phyloP scores from a whole-genome alignment of 768 basidiomycete genomes.

The Tricholoma flavovirens region DNA sequence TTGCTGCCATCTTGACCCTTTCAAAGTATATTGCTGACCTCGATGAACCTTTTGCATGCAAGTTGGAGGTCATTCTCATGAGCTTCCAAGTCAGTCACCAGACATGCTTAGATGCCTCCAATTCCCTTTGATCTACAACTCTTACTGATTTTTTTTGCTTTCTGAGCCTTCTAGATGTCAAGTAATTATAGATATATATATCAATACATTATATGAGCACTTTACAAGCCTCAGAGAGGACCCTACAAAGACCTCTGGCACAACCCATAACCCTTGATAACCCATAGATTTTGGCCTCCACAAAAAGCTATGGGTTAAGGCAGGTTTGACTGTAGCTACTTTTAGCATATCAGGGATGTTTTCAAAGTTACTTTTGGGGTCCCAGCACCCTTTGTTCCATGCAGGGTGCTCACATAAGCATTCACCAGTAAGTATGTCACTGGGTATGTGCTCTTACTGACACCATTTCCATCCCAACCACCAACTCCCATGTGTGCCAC shows the following conservation, averaged over 20 bases:
- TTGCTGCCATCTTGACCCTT: slow-evolving; percentile 14
- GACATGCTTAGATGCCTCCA: slow-evolving; percentile 11
- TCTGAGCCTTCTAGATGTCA: neutral
- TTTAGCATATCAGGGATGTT: too few relatives aligned
- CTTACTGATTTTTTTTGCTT: neutral
- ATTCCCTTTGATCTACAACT: neutral
- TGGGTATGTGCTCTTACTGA: too few relatives aligned
- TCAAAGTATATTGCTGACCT: too few relatives aligned
- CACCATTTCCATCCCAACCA: too few relatives aligned
- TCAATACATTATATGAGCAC: neutral
- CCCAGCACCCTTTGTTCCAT: too few relatives aligned
- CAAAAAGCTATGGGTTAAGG: neutral
- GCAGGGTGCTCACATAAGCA: too few relatives aligned
- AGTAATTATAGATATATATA: neutral
- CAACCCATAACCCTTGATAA: neutral
- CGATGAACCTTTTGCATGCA: too few relatives aligned
- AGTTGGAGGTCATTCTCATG: slow-evolving; percentile 17
- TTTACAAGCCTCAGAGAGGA: neutral
- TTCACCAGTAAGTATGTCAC: too few relatives aligned
- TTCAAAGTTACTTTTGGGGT: too few relatives aligned
- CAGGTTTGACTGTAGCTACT: neutral
- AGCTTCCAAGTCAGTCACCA: slow-evolving; percentile 19
- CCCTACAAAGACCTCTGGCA: neutral
- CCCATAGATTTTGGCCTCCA: neutral
- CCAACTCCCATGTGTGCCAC: too few relatives aligned